phyloP scores from a whole-genome alignment of 805 yeast genomes.

The Kodamaea leandrae region DNA sequence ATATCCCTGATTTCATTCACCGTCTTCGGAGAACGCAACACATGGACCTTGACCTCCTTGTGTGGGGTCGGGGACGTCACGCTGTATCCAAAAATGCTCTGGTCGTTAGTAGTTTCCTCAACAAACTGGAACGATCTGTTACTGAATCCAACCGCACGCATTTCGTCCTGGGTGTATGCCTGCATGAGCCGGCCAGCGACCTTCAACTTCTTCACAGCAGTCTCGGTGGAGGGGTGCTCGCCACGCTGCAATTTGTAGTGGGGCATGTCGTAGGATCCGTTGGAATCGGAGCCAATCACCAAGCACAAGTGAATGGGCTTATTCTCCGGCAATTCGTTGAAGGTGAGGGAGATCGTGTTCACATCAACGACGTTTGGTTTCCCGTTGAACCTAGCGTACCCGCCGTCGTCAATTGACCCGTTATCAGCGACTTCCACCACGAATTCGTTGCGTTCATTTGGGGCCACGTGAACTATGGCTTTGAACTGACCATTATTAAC shows the following conservation, averaged over 20 bases:
- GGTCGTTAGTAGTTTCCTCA: conserved; percentile 45
- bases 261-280: conserved; percentile 69
- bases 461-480: conserved; percentile 65
- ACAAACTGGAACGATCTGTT: conserved; percentile 71
- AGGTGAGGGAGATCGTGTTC: conserved; percentile 22
- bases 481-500: conserved; percentile 71
- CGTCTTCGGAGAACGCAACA: conserved; percentile 64
- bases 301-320: conserved; percentile 82
- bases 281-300: conserved; percentile 73
- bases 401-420: conserved; percentile 31
- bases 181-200: conserved; percentile 87
- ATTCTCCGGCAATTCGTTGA: conserved; percentile 54
- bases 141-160: conserved; percentile 76
- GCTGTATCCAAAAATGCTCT: conserved; percentile 32
- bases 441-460: conserved; percentile 48
- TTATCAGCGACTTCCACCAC: conserved; percentile 47
- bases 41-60: conserved; percentile 72
- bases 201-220: conserved; percentile 71
- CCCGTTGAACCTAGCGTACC: conserved; percentile 22
- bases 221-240: conserved; percentile 65
- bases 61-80: conserved; percentile 53
- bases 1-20: conserved; percentile 72
- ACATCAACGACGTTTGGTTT: conserved; percentile 22
- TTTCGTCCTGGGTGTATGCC: conserved; percentile 87
- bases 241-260: conserved; percentile 39